Evolutionary conservation across 2,329 filamentous ascomycete species (phyloP), one percentile per base, ranked within the genome.

Genomic region (Sporothrix mexicana): DNA sequence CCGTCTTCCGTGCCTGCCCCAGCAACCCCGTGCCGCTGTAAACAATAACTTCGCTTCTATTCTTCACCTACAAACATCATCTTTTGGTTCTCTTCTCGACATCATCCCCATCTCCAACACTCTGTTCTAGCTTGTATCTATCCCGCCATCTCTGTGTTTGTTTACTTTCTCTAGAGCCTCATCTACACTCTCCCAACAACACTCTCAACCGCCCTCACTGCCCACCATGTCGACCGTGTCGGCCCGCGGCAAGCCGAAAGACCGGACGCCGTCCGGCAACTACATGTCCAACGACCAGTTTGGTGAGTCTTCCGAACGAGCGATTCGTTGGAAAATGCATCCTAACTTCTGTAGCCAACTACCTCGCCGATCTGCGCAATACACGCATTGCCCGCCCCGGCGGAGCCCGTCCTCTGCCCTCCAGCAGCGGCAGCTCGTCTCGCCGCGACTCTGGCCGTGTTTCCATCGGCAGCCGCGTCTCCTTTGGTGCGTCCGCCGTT

Each of bases 201-300:
- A 62, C 12, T 15, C 41, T 23, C 64, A 36, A 36, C 30, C 30
- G 7, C 30, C 30, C 43, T 47, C 41, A 7, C 17, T 30, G 30
- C 30, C 72, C 72, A 71, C 73, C 76, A 82, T 82, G 81, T 79
- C 81, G 71, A 75, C 77, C 67, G 51, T 68, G 68, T 25, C 72
- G 41, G 66, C 47, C 47, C 77, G 78, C 67, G 76, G 77, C 73
- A 80, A 77, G 73, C 77, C 79, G 72, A 81, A 80, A 74, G 80
- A 82, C 73, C 79, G 79, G 76, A 87, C 89, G 74, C 88, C 89
- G 70, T 88, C 88, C 68, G 86, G 88, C 47, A 84, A 85, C 30
- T 91, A 90, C 81, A 91, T 92, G 89, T 85, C 85, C 73, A 90
- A 87, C 79, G 88, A 91, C 69, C 88, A 92, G 79, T 91, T 91